Percentiles rank a stretch among this genome's conserved stretches.
Conservation (phyloP, 306 rosid species). For the Ormosia emarginata region DNA sequence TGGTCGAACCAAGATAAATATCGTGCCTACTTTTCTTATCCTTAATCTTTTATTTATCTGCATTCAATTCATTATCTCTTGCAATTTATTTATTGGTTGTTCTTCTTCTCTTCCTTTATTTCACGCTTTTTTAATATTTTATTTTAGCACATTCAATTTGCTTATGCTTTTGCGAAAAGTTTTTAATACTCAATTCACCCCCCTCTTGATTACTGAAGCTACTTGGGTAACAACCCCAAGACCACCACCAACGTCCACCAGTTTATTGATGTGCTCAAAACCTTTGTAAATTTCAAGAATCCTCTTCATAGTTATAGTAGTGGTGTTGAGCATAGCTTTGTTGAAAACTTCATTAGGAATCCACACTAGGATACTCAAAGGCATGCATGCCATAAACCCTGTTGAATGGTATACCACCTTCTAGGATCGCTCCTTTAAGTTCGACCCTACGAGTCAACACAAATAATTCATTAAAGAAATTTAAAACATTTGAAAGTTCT, state of each 20-base stretch:
- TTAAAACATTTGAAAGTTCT: background rate
- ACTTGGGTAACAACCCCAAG: too few relatives aligned
- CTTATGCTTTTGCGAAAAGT: too few relatives aligned
- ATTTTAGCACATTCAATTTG: too few relatives aligned
- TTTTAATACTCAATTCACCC: too few relatives aligned
- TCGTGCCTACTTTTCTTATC: too few relatives aligned
- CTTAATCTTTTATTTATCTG: too few relatives aligned
- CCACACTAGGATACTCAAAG: slow-evolving; percentile 31
- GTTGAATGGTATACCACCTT: slow-evolving; percentile 47
- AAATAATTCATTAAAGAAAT: background rate
- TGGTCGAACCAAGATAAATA: too few relatives aligned
- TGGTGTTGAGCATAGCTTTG: slow-evolving; percentile 34
- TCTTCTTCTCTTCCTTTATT: too few relatives aligned
- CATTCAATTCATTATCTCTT: too few relatives aligned
- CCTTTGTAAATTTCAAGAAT: slow-evolving; percentile 44
- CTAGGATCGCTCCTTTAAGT: slow-evolving; percentile 35
- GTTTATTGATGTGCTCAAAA: slow-evolving; percentile 28
- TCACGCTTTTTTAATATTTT: too few relatives aligned
- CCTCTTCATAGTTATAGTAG: slow-evolving; percentile 21
- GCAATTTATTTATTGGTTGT: too few relatives aligned
- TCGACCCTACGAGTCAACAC: slow-evolving; percentile 26
- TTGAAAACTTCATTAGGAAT: slow-evolving; percentile 44
- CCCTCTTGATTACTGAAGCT: too few relatives aligned
- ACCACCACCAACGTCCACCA: slow-evolving; percentile 70
- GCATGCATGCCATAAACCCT: slow-evolving; percentile 38